Evolutionary conservation across 345 rosid genomes (phyloP).

Genomic region (Eucalyptus cloeziana): DNA sequence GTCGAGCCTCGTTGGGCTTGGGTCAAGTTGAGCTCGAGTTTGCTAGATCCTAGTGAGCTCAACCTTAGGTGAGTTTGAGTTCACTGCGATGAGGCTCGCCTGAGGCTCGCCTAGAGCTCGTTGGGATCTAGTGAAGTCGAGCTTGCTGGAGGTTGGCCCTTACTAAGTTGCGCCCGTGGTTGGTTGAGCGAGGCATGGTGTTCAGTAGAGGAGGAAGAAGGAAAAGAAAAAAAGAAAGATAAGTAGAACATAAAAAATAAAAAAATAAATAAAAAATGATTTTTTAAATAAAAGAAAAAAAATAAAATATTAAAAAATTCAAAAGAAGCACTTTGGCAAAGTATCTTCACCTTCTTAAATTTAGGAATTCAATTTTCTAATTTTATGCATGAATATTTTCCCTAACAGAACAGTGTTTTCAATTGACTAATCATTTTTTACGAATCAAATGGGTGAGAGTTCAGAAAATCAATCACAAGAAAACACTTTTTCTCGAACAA

Average conservation of each 20-base stretch:
- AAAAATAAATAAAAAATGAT: rapidly evolving
- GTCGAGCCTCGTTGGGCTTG: rapidly evolving
- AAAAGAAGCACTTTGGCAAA: rapidly evolving
- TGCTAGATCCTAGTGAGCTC: no score
- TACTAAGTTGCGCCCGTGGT: rapidly evolving
- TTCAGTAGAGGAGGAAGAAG: no score
- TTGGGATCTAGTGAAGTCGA: rapidly evolving
- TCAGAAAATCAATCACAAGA: rapidly evolving
- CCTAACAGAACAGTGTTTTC: rapidly evolving
- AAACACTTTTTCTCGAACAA: no score
- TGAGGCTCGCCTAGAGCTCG: no score
- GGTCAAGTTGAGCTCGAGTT: no score
- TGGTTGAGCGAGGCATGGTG: rapidly evolving
- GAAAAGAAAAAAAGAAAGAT: no score
- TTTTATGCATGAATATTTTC: no score
- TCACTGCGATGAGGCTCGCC: rapidly evolving
- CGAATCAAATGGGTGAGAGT: no score
- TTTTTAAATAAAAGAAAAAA: rapidly evolving
- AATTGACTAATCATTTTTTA: rapidly evolving
- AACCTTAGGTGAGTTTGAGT: rapidly evolving
- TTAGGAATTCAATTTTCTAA: no score
- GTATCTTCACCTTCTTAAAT: rapidly evolving
- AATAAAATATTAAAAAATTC: rapidly evolving
- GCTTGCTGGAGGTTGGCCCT: rapidly evolving
- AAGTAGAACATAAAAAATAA: no score